A percentile compares a stretch with the other conserved stretches of the same genome.
Evolutionary conservation across 345 rosid species (phyloP).

Genomic region (Eucalyptus globulus): DNA sequence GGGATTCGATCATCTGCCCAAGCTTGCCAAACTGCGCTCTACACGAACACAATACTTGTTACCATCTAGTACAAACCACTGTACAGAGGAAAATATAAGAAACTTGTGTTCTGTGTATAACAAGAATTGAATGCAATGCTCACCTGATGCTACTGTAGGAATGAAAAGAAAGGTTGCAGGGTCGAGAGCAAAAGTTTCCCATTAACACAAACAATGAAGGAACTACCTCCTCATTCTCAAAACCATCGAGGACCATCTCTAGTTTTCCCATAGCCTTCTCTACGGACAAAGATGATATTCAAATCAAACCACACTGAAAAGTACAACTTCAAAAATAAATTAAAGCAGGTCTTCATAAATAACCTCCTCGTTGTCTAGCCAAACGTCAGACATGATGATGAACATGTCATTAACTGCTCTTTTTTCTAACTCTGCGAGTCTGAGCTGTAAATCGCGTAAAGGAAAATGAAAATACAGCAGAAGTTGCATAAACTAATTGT

Average conservation of each 20-base stretch:
- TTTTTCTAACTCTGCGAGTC: constrained; percentile 52
- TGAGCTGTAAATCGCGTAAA: constrained; percentile 33
- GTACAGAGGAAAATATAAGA: background rate
- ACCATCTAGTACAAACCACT: background rate
- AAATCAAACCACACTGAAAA: constrained; percentile 16
- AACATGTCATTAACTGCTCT: constrained; percentile 71
- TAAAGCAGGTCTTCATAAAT: background rate
- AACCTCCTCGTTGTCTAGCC: constrained; percentile 90
- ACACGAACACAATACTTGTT: background rate
- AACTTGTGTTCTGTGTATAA: background rate
- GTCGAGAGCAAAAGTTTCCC: constrained; percentile 84
- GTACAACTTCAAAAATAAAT: background rate
- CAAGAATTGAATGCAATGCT: background rate
- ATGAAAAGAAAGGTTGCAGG: constrained; percentile 72
- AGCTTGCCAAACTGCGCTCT: constrained; percentile 76
- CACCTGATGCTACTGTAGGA: constrained; percentile 78
- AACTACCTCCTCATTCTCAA: constrained; percentile 63
- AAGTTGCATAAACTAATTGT: background rate
- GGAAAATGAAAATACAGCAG: constrained; percentile 2
- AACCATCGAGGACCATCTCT: constrained; percentile 66
- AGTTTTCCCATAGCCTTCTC: constrained; percentile 79
- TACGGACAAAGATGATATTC: constrained; percentile 17
- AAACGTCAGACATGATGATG: constrained; percentile 83
- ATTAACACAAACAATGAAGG: constrained; percentile 94
- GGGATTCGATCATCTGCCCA: constrained; percentile 65